phyloP scores from a whole-genome alignment of 2,329 filamentous ascomycete species.

The Massarina eburnea region DNA sequence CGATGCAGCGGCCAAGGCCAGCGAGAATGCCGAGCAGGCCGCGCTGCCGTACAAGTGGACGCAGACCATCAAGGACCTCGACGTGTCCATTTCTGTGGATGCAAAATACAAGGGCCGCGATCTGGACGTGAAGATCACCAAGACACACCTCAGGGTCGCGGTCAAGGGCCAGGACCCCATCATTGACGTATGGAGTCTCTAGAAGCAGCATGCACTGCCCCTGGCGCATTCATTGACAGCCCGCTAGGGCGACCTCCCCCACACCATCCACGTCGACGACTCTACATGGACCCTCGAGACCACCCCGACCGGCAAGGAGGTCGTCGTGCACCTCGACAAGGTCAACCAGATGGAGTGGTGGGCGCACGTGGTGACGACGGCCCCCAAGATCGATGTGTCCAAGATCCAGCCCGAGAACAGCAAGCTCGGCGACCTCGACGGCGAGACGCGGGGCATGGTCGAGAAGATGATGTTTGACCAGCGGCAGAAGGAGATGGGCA shows the following conservation, averaged over 20 bases:
- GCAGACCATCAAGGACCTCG: slow-evolving; percentile 86
- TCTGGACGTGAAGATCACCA: slow-evolving; percentile 79
- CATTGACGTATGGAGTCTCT: slow-evolving; percentile 63
- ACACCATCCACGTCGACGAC: slow-evolving; percentile 79
- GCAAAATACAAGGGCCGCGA: slow-evolving; percentile 83
- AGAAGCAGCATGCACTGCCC: background rate
- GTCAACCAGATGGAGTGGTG: slow-evolving; percentile 98
- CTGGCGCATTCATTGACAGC: slow-evolving; percentile 7
- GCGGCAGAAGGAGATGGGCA: slow-evolving; percentile 89
- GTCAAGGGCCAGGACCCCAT: slow-evolving; percentile 88
- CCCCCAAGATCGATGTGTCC: slow-evolving; percentile 89
- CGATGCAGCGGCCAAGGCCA: slow-evolving; percentile 63
- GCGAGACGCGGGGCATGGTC: slow-evolving; percentile 93
- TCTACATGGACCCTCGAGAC: slow-evolving; percentile 90
- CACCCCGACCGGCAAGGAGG: slow-evolving; percentile 66
- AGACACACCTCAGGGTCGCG: slow-evolving; percentile 73
- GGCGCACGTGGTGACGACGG: slow-evolving; percentile 83
- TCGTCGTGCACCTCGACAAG: slow-evolving; percentile 92
- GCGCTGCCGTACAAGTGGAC: slow-evolving; percentile 96
- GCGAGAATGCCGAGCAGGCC: slow-evolving; percentile 84
- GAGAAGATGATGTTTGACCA: slow-evolving; percentile 99
- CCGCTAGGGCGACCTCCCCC: slow-evolving; percentile 76
- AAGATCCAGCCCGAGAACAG: slow-evolving; percentile 94
- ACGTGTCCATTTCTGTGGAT: slow-evolving; percentile 76
- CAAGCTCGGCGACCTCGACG: slow-evolving; percentile 89